Percentiles rank a stretch among this genome's conserved stretches.
phyloP scores from a whole-genome alignment of 2,329 filamentous ascomycete species.

The Penicillium sp. region DNA sequence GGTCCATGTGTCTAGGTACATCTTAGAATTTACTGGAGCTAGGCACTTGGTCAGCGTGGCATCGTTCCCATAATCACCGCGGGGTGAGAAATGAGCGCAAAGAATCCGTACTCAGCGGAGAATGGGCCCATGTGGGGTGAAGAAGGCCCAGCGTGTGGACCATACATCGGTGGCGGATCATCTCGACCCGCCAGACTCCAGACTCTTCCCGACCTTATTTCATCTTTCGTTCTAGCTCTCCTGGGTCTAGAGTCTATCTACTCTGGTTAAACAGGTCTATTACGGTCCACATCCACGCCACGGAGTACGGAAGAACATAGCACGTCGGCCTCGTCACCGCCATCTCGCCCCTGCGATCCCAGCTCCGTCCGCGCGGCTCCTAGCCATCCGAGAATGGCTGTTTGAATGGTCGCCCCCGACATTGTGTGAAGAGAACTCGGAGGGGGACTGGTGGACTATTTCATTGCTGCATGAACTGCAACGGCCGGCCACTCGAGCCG shows the following conservation, averaged over 20 bases:
- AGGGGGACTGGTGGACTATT: background rate
- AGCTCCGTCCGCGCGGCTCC: slow-evolving; percentile 10
- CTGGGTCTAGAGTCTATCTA: background rate
- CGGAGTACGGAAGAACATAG: background rate
- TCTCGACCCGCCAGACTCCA: slow-evolving; percentile 21
- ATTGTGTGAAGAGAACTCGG: background rate
- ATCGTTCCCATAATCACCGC: too few species aligned
- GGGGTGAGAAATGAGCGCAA: background rate
- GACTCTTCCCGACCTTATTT: slow-evolving; percentile 11
- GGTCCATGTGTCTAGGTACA: too few species aligned
- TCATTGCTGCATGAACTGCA: slow-evolving; percentile 11
- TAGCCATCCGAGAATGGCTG: slow-evolving; percentile 17
- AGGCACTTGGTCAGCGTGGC: too few species aligned
- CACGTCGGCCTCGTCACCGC: background rate
- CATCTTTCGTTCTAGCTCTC: background rate
- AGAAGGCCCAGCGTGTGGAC: slow-evolving; percentile 3
- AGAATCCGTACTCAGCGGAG: background rate
- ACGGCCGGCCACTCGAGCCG: slow-evolving; percentile 13
- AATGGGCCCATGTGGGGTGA: slow-evolving; percentile 3
- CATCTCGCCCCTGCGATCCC: slow-evolving; percentile 1
- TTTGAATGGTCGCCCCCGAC: slow-evolving; percentile 1
- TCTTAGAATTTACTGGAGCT: too few species aligned
- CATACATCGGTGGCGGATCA: slow-evolving; percentile 20
- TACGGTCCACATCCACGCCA: background rate
- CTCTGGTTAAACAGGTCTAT: too few species aligned